Evolutionary conservation across 192 early-diverging fungal species (phyloP).

Genomic region (Umbelopsis sp.): DNA sequence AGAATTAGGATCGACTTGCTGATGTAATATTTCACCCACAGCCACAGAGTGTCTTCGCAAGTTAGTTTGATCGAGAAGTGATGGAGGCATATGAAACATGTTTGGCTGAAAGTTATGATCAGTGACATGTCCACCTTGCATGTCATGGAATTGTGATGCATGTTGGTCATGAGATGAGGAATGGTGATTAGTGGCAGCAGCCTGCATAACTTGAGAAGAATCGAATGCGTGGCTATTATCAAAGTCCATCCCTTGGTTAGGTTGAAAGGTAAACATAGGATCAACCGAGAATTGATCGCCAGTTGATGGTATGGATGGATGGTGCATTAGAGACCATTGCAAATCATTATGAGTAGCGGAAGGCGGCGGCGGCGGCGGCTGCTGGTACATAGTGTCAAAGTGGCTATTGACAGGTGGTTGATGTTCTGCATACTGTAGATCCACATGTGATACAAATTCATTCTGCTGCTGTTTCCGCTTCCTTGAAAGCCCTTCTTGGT

Average conservation of each 20-base stretch:
- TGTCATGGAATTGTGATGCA: too few species aligned
- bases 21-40: neutral
- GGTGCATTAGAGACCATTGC: neutral
- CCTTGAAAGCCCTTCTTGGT: constrained; percentile 12
- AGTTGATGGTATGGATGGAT: neutral
- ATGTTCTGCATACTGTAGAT: neutral
- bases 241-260: constrained; percentile 1
- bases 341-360: neutral
- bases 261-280: constrained; percentile 9
- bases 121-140: too few species aligned
- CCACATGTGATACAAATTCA: constrained; percentile 8
- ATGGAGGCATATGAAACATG: constrained; percentile 7
- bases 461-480: constrained; percentile 8
- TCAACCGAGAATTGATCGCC: neutral
- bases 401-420: neutral
- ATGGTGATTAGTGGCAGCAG: neutral
- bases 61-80: neutral
- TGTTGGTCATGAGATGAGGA: neutral
- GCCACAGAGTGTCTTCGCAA: constrained; percentile 8
- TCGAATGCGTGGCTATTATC: constrained; percentile 8
- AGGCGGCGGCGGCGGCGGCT: too few species aligned
- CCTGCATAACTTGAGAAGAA: neutral
- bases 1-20: neutral
- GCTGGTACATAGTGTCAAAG: constrained; percentile 5
- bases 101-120: neutral